These are phyloP conservation scores for Rhodotorula sp. DNA, from an alignment of 1,284 basidiomycete genomes.

Conservation along the genomic window DNA sequence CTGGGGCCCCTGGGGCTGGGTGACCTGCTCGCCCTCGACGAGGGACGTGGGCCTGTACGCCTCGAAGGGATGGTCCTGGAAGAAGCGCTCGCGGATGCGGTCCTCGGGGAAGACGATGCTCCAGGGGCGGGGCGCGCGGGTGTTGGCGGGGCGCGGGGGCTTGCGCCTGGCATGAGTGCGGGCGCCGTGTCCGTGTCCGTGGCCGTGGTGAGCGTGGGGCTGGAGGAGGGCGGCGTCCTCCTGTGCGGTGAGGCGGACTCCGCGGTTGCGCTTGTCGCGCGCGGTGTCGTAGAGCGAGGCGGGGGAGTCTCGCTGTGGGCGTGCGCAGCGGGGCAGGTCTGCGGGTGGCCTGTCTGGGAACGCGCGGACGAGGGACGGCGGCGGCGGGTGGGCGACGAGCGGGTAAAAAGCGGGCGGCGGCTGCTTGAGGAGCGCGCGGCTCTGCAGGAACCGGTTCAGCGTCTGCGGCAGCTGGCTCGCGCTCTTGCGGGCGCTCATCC, in stretches of 20 bases:
- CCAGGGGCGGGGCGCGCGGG: constrained; percentile 59
- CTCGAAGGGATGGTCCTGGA: constrained; percentile 94
- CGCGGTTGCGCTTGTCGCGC: constrained; percentile 30
- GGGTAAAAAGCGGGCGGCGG: constrained; percentile 85
- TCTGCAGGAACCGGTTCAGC: constrained; percentile 75
- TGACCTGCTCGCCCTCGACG: constrained; percentile 63
- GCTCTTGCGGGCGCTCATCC: constrained; percentile 36
- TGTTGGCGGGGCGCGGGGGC: constrained; percentile 31
- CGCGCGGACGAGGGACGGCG: constrained; percentile 73
- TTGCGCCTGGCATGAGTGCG: constrained; percentile 38
- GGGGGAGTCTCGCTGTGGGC: constrained; percentile 10
- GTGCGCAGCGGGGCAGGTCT: constrained; percentile 46
- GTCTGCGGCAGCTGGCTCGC: constrained; percentile 57
- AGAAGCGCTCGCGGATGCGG: constrained; percentile 84
- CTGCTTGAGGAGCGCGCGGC: constrained; percentile 63
- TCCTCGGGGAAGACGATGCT: constrained; percentile 83
- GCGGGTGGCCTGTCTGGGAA: constrained; percentile 61
- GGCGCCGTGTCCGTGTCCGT: no score
- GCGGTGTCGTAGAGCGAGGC: constrained; percentile 56
- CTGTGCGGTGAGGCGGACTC: constrained; percentile 13
- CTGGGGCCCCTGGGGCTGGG: constrained; percentile 57
- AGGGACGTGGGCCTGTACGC: constrained; percentile 78
- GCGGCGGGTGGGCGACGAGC: constrained; percentile 82
- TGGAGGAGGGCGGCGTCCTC: constrained; percentile 44
- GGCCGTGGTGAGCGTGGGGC: constrained; percentile 42